A percentile compares a stretch with the other conserved stretches of the same genome.
Conservation (phyloP, 2,329 filamentous ascomycete genomes). For the Claviceps lovelessii region DNA sequence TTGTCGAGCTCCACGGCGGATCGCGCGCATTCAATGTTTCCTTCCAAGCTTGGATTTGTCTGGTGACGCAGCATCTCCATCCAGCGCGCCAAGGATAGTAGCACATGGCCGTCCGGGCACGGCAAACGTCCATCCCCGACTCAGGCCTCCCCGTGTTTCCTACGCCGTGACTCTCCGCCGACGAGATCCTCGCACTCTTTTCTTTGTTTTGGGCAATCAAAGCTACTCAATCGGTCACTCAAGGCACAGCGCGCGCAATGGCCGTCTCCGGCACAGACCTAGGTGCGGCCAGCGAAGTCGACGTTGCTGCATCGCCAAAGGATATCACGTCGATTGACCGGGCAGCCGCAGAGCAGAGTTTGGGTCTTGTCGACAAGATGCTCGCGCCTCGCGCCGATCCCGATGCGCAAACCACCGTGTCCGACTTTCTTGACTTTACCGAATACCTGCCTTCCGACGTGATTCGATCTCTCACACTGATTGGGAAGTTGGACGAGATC, state of each 20-base stretch:
- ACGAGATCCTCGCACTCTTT: not conserved
- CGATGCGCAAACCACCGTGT: slow-evolving; percentile 54
- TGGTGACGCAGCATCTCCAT: not conserved
- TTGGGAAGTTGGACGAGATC: slow-evolving; percentile 46
- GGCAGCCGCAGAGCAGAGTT: slow-evolving; percentile 12
- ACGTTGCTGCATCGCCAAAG: slow-evolving; percentile 15
- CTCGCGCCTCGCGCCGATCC: slow-evolving; percentile 44
- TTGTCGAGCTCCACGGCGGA: not conserved
- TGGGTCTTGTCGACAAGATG: slow-evolving; percentile 24
- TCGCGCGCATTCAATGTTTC: not conserved
- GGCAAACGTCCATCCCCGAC: not conserved
- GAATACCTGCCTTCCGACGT: slow-evolving; percentile 57
- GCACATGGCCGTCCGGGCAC: slow-evolving; percentile 8
- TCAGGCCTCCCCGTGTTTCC: not conserved
- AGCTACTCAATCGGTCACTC: not conserved
- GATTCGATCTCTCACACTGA: slow-evolving; percentile 48
- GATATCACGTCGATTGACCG: slow-evolving; percentile 14
- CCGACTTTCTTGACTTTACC: slow-evolving; percentile 55
- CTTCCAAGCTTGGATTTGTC: slow-evolving; percentile 1
- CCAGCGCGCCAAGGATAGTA: not conserved
- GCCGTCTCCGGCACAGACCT: slow-evolving; percentile 14
- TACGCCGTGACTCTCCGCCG: not conserved
- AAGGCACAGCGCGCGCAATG: slow-evolving; percentile 9
- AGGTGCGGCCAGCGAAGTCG: slow-evolving; percentile 10
- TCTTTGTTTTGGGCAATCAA: not conserved